Evolutionary conservation across 768 basidiomycete genomes (phyloP).

Genomic region (Mycena metata): DNA sequence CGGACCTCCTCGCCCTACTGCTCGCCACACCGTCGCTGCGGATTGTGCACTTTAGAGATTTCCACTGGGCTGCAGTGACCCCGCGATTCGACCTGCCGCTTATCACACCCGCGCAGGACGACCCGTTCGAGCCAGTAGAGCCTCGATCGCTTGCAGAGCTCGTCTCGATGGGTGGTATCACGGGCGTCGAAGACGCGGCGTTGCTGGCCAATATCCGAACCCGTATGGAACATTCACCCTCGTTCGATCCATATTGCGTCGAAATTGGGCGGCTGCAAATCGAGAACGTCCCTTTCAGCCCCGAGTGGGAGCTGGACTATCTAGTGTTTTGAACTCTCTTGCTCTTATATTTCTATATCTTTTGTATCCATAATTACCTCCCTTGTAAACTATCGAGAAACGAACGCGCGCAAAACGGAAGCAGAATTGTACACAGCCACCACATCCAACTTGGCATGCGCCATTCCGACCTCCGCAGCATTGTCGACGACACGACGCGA

Average conservation of each 20-base stretch:
- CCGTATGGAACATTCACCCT: background rate
- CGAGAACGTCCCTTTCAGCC: slow-evolving; percentile 4
- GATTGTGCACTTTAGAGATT: slow-evolving; percentile 25
- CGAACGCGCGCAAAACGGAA: too few species aligned
- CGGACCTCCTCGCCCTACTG: slow-evolving; percentile 20
- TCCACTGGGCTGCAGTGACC: slow-evolving; percentile 21
- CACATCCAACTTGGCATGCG: too few species aligned
- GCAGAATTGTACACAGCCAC: too few species aligned
- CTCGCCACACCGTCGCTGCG: slow-evolving; percentile 33
- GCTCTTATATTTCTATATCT: background rate
- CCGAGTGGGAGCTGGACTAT: slow-evolving; percentile 22
- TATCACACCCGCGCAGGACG: slow-evolving; percentile 5
- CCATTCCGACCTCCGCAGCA: too few species aligned
- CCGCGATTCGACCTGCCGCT: slow-evolving; percentile 9
- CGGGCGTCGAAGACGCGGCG: background rate
- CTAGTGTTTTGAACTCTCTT: background rate
- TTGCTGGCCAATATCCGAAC: background rate
- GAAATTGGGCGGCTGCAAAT: slow-evolving; percentile 20
- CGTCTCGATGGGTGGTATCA: background rate
- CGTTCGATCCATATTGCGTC: slow-evolving; percentile 19
- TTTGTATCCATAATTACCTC: background rate
- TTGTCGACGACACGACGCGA: too few species aligned
- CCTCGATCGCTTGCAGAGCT: slow-evolving; percentile 28
- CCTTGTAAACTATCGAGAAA: background rate
- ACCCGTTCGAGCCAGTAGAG: slow-evolving; percentile 11